Evolutionary conservation across 306 rosid genomes (phyloP).

Genomic region (Dryas drummondii): DNA sequence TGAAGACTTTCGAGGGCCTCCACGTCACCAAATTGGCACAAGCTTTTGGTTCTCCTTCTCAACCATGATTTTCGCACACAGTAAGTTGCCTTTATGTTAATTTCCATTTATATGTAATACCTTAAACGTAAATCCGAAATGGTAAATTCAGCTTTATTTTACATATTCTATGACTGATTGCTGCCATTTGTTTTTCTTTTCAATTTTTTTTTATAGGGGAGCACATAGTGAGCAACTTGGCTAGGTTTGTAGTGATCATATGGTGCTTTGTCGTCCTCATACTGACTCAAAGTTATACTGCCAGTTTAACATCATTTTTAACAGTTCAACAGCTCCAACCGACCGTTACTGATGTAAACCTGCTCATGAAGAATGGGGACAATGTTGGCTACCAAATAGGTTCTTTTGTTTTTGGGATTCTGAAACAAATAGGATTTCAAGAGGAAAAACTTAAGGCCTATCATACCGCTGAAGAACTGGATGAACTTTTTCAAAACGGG

Average conservation of each 20-base stretch:
- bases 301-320: conserved; percentile 56
- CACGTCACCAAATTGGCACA: conserved; percentile 52
- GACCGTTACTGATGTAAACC: conserved; percentile 32
- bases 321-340: conserved; percentile 62
- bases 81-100: conserved; percentile 23
- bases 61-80: conserved; percentile 51
- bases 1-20: conserved; percentile 55
- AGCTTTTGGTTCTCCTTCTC: conserved; percentile 72
- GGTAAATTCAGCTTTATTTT: not conserved
- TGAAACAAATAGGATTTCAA: conserved; percentile 36
- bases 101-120: no score
- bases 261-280: conserved; percentile 65
- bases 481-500: conserved; percentile 38
- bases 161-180: not conserved
- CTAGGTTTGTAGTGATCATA: conserved; percentile 54
- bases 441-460: conserved; percentile 28
- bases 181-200: not conserved
- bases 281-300: conserved; percentile 65
- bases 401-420: conserved; percentile 37
- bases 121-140: no score
- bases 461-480: conserved; percentile 26
- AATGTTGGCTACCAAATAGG: conserved; percentile 46
- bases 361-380: conserved; percentile 31
- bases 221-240: conserved; percentile 46
- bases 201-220: conserved; percentile 39